Evolutionary conservation across 305 asterid species (phyloP), one percentile per base, ranked within the genome.

Genomic region (Euphrasia arctica): DNA sequence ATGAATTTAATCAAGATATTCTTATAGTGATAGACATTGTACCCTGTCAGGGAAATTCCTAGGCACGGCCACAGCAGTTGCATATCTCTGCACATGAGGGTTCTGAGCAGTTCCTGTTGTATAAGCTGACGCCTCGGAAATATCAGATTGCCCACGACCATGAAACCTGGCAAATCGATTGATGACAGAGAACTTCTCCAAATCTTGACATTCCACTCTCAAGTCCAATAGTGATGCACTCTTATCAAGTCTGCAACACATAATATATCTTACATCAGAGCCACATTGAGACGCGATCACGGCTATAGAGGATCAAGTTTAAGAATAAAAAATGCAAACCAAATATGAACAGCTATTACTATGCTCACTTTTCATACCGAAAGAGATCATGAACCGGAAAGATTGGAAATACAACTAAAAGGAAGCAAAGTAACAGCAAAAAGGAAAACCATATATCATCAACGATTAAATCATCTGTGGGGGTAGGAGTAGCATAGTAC

Each of bases 141-240:
- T 69, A 55, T 81, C 89, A 62, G 69, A 72, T 77, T 82, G 90
- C 62, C 86, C 95, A 29, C 96, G 83, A 25, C 96, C 96, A 77
- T 88, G 92, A 70, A 90, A 85, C 72, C 75, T 88, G 58, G 91
- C 97, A 81, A 90, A 84, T 22, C 96, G 84, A 70, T 88, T 84
- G 68, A 90, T 88, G 57, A 86, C 77, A 12, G 95, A 80, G 49
- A 82, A 85, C 75, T 84, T 90, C 84, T 90, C 96, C 63, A 88
- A 67, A 62, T 90, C 95, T 78, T 79, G 97, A 70, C 79, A 79
- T 62, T 90, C 96, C 48, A 86, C 74, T 71, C 80, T 75, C 69
- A 82, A 60, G 62, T 82, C 95, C 75, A 74, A 65, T 36, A 86
- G 42, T 31, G 95, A 80, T 60, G 84, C 82, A 77, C 80, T 78